Evolutionary conservation across 164 flowering plant genomes (phyloP), one percentile per base, ranked within the genome.

Genomic region (Chimonanthus salicifolius): DNA sequence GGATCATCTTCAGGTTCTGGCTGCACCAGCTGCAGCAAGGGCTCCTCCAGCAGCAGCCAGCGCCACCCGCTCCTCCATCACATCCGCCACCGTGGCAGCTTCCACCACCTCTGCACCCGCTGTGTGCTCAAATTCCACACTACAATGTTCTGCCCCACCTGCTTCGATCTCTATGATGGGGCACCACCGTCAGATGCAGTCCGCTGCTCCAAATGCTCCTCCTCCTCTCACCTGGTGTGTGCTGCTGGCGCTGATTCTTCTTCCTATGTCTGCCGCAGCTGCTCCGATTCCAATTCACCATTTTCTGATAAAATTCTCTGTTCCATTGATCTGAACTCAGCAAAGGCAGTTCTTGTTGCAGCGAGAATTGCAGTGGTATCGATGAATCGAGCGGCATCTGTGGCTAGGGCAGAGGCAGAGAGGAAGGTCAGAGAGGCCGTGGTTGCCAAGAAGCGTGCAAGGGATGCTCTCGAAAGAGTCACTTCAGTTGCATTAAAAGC

Each of bases 391-490:
- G 92, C 89, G 0, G 83, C 76, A 11, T 47, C 64, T 2, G 20
- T 72, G 3, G 87, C 85, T 3, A 78, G 81, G 63, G 58, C 63
- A 0, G 92, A 88, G 45, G 92, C 91, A 2, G 91, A 87, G 69
- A 83, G 78, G 79, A 81, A 82, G 49, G 92, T 77, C 2, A 84
- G 80, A 67, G 97, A 92, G 72, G 91, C 97, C n/a, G 82, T 82
- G 0, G 11, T 77, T 9, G 78, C 88, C 13, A 78, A 81, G 81
- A 92, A 87, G 85, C 75, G 86, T 46, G 97, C 92, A 0, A 79
- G 74, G 62, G 91, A 89, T 69, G 91, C 88, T 1, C 62, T 92
- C 77, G 89, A 88, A 33, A 72, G 74, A 21, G 72, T 85, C 7
- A 75, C 80, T 1, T 48, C 7, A 18, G 15, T 86, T 45, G 71